These are phyloP conservation scores for Talaromyces sp. DNA, from an alignment of 2,329 filamentous ascomycete species.

Conservation along the genomic window DNA sequence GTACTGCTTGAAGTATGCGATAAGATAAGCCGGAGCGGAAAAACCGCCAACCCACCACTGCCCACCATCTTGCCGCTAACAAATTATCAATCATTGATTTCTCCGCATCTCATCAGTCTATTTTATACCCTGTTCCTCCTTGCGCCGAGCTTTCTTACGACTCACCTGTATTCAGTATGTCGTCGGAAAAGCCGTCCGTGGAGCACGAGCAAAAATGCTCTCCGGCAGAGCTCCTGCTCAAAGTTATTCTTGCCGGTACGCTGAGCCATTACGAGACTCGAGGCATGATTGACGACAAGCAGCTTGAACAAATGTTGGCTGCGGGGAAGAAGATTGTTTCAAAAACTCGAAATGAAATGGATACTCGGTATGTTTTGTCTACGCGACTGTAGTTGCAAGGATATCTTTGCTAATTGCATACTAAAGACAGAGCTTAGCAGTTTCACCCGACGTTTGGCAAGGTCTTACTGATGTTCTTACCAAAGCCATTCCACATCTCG, in stretches of 20 bases:
- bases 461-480: constrained; percentile 57
- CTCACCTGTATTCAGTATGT: background rate
- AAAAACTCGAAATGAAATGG: constrained; percentile 54
- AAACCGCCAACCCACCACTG: constrained; percentile 10
- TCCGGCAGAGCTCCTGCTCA: constrained; percentile 47
- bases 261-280: constrained; percentile 59
- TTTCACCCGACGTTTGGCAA: constrained; percentile 57
- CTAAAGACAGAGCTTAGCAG: constrained; percentile 54
- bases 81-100: constrained; percentile 10
- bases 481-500: constrained; percentile 59
- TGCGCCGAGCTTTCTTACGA: background rate
- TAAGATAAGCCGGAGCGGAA: constrained; percentile 21
- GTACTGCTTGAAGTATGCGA: background rate
- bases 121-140: constrained; percentile 17
- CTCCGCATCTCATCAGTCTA: constrained; percentile 8
- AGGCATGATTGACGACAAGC: constrained; percentile 58
- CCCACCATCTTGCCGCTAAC: constrained; percentile 7
- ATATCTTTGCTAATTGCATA: background rate
- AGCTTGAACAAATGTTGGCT: constrained; percentile 56
- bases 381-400: background rate
- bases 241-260: constrained; percentile 46
- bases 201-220: constrained; percentile 35
- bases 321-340: constrained; percentile 59
- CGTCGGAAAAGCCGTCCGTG: constrained; percentile 24
- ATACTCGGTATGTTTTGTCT: constrained; percentile 45